Evolutionary conservation across 345 rosid species (phyloP), one percentile per base, ranked within the genome.

Genomic region (Kernera saxatilis): DNA sequence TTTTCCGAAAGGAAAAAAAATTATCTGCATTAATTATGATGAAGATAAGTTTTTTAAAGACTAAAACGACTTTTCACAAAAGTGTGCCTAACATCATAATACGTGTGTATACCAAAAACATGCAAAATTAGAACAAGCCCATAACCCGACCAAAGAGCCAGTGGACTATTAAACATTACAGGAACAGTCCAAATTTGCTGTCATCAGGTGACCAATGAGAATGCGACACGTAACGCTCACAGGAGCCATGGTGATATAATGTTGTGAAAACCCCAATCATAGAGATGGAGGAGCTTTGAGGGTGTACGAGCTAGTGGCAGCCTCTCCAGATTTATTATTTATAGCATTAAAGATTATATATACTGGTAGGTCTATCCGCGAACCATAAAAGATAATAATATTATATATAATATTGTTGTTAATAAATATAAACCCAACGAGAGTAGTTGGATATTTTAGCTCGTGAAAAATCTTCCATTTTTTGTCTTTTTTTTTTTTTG

Each of bases 131-230:
- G 69, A 68, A 53, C 35, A 53, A 68, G 70, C 69, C 74, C 78
- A 60, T 61, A 29, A 52, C 69, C 64, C 64, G 78, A 75, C 74
- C 78, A 68, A 68, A 75, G 78, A 75, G 78, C 58, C 70, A 44
- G 78, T 43, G 1, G 51, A 68, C 43, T 68, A 60, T 52, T 75
- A 18, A 54, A 75, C 63, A 61, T 35, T 51, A 68, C 78, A 68
- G 25, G 64, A 73, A 67, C 55, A 58, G 17, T 74, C 73, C 73
- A 67, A 67, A 50, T 30, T 61, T 67, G 78, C 63, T 69, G 64
- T 68, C 64, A 75, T 61, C 50, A 68, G 74, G 9, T 44, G 2
- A 44, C 74, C 74, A 68, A 18, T 68, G 35, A 27, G n/a, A 19
- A 18, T 11, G 0, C 10, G 51, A 68, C 78, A 75, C 74, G 58